phyloP scores from a whole-genome alignment of 768 basidiomycete species.

The Naganishia vaughanmartiniae region DNA sequence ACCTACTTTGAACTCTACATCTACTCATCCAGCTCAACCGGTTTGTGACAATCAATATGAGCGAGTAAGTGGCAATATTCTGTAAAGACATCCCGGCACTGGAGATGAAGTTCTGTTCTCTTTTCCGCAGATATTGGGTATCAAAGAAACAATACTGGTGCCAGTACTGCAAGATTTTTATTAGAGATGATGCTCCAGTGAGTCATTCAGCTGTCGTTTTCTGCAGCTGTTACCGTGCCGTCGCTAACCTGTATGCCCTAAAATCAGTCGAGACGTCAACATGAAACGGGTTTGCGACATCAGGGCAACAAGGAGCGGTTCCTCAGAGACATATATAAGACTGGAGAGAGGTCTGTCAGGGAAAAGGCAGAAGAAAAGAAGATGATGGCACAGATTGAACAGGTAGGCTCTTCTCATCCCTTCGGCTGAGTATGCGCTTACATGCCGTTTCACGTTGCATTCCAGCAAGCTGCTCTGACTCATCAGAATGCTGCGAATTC shows the following conservation, averaged over 20 bases:
- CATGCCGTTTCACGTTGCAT: neutral
- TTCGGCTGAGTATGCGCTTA: conserved; percentile 70
- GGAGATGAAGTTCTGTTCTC: neutral
- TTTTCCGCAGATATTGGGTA: conserved; percentile 46
- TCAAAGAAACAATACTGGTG: conserved; percentile 67
- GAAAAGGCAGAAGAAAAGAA: conserved; percentile 64
- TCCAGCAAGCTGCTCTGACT: conserved; percentile 41
- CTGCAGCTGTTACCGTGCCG: neutral
- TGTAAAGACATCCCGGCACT: neutral
- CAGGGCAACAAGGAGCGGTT: conserved; percentile 91
- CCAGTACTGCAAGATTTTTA: conserved; percentile 97
- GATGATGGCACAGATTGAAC: conserved; percentile 82
- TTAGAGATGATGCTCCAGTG: conserved; percentile 80
- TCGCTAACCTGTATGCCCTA: neutral
- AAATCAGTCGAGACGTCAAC: conserved; percentile 76
- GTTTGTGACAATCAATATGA: neutral
- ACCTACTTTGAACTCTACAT: neutral
- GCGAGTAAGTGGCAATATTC: conserved; percentile 6
- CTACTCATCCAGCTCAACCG: neutral
- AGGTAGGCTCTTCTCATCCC: conserved; percentile 65
- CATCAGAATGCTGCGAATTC: conserved; percentile 31
- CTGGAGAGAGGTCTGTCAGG: conserved; percentile 59
- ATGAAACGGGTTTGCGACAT: conserved; percentile 90
- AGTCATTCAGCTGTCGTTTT: conserved; percentile 27
- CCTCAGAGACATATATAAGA: conserved; percentile 87